phyloP scores from a whole-genome alignment of 345 rosid species.

The Orychophragmus violaceus region DNA sequence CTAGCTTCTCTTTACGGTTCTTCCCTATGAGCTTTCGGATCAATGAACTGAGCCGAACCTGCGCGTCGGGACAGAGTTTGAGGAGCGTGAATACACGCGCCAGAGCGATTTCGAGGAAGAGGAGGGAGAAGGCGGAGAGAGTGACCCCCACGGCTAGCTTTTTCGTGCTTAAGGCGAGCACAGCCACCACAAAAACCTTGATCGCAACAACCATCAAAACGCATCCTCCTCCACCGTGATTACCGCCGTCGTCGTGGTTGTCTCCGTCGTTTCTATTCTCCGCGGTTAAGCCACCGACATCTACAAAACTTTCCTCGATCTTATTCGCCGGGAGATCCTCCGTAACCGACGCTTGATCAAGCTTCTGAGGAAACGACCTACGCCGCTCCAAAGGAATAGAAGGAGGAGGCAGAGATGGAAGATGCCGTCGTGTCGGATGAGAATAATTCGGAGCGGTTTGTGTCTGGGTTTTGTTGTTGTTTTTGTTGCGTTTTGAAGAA shows the following conservation, averaged over 20 bases:
- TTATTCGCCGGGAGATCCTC: background rate
- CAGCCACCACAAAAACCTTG: conserved; percentile 41
- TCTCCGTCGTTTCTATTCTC: background rate
- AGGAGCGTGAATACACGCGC: conserved; percentile 24
- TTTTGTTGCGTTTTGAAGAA: conserved; percentile 31
- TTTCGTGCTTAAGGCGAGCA: conserved; percentile 50
- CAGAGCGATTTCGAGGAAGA: conserved; percentile 42
- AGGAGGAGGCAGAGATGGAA: conserved; percentile 8
- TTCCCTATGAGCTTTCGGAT: background rate
- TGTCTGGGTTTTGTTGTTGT: background rate
- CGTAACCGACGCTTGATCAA: background rate
- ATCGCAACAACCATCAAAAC: conserved; percentile 27
- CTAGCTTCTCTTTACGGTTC: background rate
- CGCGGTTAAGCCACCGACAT: background rate
- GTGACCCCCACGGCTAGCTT: conserved; percentile 47
- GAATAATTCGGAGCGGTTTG: background rate
- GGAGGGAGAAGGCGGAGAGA: conserved; percentile 49
- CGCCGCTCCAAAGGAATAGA: background rate
- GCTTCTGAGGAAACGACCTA: conserved; percentile 6
- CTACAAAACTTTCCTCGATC: background rate
- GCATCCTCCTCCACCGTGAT: conserved; percentile 6
- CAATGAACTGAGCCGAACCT: background rate
- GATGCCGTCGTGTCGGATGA: conserved; percentile 1
- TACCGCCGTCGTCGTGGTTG: background rate
- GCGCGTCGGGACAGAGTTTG: conserved; percentile 14